Base-by-base conservation (phyloP, 2,329 filamentous ascomycete genomes). In the Colletotrichum costaricense region DNA sequence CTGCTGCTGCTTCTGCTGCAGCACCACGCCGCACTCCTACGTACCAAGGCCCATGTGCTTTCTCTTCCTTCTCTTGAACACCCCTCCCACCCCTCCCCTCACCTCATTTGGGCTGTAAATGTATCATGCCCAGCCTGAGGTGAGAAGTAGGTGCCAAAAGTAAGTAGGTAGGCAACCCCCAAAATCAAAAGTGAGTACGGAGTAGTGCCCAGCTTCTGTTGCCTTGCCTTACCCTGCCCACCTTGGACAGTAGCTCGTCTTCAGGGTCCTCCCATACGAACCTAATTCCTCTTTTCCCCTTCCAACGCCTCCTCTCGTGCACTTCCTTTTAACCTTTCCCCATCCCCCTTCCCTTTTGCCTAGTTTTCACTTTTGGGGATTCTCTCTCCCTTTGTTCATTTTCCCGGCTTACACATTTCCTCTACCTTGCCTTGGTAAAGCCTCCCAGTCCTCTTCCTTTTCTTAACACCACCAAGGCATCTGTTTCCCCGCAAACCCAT, bases 181-280 rank as follows among this genome's bases (percentile, higher is more conserved):
- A 42, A 42, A 42, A 59, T 46, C 54, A 63, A 58, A 33, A 33
- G 30, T 33, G 30, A 33, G 30, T 33, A 33, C 30, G 30, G 30
- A 33, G 30, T 33, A 33, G 9, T 58, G 42, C 42, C 42, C 42
- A 49, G 42, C 42, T 49, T n/a, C 59, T 58, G 30, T 33, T 46
- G 54, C 35, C 38, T 57, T 66, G 65, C 16, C 62, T 63, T 24
- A 16, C 69, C 69, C 67, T 33, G 16, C 57, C 35, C 60, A 55
- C 28, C 69, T 72, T 71, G 33, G 33, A 35, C 30, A 33, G 30
- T 35, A 67, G 65, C 46, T 54, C 16, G 63, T 63, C 66, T 69
- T 69, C 70, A 64, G 67, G 70, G 70, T 49, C 42, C 46, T 65
- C 66, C 63, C 70, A 64, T 73, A 69, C 55, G 70, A 72, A 72